Base-by-base conservation (phyloP, 2,329 filamentous ascomycete genomes). In the Cladosporium sp. region DNA sequence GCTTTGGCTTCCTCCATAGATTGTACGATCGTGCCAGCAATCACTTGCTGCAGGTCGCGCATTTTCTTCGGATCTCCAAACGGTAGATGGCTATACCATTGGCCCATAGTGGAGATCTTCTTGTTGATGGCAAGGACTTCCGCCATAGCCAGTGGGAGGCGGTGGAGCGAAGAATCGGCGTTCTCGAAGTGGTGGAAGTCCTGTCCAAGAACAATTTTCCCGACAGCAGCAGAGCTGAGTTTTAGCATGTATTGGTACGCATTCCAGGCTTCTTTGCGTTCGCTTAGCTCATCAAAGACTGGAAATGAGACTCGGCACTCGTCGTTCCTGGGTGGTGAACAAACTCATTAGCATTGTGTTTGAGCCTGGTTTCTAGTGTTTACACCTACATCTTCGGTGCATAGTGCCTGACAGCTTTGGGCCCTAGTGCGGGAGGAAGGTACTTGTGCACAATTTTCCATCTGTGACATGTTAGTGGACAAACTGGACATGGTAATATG, bases 341-440 rank as follows among this genome's bases (percentile, higher is more conserved):
- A 15, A 3, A 4, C 11, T 38, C 11, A n/a, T 38, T 38, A 14
- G 36, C 3, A 3, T 3, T 25, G 25, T 25, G 25, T 25, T 25
- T 25, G 3, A 25, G 25, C 6, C 25, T 6, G 6, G 25, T 25
- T 62, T 84, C 77, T 2, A n/a, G 15, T 15, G 11, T 25, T 28
- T 17, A n/a, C 3, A 83, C 75, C 61, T 85, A 82, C 82, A 87
- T 86, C 0, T 76, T 78, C 0, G 84, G 82, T 0, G 82, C 78
- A 61, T 87, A 86, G 63, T 86, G 84, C 0, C 80, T 74, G 4
- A 87, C 82, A 0, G 84, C 84, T 65, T 84, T 85, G 34, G 84
- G 83, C 0, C 79, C 78, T 11, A 87, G 72, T 0, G 82, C 80
- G 0, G 84, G 83, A 0, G 84, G 82, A 0, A 87, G 63, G 69